Evolutionary conservation across 202 grass and related monocot genomes (phyloP), one percentile per base, ranked within the genome.

Genomic region (Digitaria exilis): DNA sequence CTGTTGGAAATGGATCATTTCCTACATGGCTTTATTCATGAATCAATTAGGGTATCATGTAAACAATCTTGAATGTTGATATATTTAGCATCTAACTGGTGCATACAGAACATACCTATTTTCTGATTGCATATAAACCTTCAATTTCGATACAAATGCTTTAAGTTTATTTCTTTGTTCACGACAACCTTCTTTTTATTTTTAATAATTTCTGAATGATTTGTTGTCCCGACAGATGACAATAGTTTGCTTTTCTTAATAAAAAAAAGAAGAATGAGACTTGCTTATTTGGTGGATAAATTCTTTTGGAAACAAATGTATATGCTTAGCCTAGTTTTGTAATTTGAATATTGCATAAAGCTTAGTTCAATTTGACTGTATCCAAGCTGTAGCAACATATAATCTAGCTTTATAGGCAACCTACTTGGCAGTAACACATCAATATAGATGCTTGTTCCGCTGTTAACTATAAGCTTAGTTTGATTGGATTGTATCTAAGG

Each of bases 61-160:
- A 16, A 35, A 22, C 49, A 59, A 46, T 78, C 39, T 70, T 71
- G 44, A 79, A 73, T 30, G 32, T 42, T 31, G 60, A 64, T 64
- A 21, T 65, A 7, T 31, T 79, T 61, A 79, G 22, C 55, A 64
- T 51, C 10, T 80, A 24, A 85, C 69, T 63, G 44, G 62, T 65
- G 21, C 6, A 37, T 16, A 66, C 9, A 30, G 43, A 25, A 17
- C 48, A 37, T 16, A 18, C 13, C 32, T 32, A 55, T 55, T 55
- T 52, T 46, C 75, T 49, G 6, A 24, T 50, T 34, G 17, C 43
- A 49, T 48, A 32, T 48, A 10, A 26, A 31, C 29, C 70, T 73
- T 63, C 18, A 17, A 75, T 75, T 25, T 58, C 34, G 25, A n/a
- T 58, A 17, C 29, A 63, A 31, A 32, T 77, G 46, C 5, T n/a